Percentiles rank a stretch among this genome's conserved stretches.
Conservation (phyloP, 2,329 filamentous ascomycete species). For the Penicillium sp. region DNA sequence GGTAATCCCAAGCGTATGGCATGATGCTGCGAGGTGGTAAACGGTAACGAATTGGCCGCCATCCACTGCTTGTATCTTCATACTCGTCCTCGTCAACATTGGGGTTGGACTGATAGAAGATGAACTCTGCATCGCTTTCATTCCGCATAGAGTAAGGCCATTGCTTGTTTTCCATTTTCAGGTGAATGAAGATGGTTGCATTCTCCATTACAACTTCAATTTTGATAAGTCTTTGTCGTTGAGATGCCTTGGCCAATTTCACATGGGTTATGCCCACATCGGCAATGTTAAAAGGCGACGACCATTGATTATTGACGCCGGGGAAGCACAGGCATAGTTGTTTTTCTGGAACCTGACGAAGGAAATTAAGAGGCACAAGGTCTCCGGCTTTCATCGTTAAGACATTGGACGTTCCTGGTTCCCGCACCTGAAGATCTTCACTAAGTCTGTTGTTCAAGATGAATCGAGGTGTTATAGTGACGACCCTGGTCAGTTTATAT, state of each 20-base stretch:
- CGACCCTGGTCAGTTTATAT: conserved; percentile 94
- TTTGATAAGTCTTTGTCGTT: conserved; percentile 81
- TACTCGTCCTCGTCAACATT: conserved; percentile 83
- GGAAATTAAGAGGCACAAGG: conserved; percentile 80
- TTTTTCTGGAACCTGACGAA: conserved; percentile 77
- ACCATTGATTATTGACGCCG: conserved; percentile 95
- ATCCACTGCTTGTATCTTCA: conserved; percentile 70
- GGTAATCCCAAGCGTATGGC: conserved; percentile 99
- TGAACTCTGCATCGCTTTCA: conserved; percentile 93
- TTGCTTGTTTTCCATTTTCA: conserved; percentile 86
- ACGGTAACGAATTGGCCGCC: conserved; percentile 88
- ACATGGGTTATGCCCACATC: conserved; percentile 89
- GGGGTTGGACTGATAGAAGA: conserved; percentile 92
- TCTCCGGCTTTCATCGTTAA: conserved; percentile 74
- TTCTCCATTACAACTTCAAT: conserved; percentile 89
- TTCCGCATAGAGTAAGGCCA: conserved; percentile 99
- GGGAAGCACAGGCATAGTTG: conserved; percentile 91
- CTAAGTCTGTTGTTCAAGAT: conserved; percentile 89
- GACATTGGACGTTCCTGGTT: conserved; percentile 85
- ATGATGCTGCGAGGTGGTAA: conserved; percentile 94
- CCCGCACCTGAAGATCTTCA: conserved; percentile 84
- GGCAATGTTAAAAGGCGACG: conserved; percentile 94
- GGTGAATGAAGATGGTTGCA: conserved; percentile 87
- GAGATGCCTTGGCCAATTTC: conserved; percentile 85
- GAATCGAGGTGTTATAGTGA: conserved; percentile 88